Base-by-base conservation (phyloP, 768 basidiomycete species). In the Phylloporus sp. region DNA sequence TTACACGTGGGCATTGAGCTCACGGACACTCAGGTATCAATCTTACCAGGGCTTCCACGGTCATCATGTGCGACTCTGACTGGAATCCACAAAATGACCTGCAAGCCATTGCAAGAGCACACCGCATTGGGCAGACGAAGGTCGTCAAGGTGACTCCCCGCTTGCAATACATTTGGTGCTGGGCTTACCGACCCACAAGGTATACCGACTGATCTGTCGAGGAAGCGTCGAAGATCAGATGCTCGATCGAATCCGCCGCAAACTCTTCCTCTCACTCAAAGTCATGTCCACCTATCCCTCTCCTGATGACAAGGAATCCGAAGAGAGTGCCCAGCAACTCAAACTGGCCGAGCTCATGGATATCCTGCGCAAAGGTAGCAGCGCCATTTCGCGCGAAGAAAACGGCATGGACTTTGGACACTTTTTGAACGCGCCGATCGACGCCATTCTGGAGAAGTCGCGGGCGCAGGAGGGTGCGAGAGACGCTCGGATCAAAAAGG, bases 101-200 rank as follows among this genome's bases (percentile, higher is more conserved):
- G 6, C 88, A 90, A 65, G 89, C 89, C 1, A 88, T 90, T 63
- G 89, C 89, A 20, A 75, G 89, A 33, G 89, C 89, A 0, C 89
- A 90, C 62, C 78, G 89, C 9, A 85, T 87, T 44, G 86, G 86
- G 6, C 86, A 88, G 61, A 85, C 77, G 42, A 85, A 84, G 57
- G 69, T 69, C 21, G 86, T 88, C 49, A 78, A 84, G 62, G 79
- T 80, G 56, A 21, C 57, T 23, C 10, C 6, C 9, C 2, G 22
- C 18, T 27, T 18, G 13, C 3, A 15, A 28, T 29, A 9, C 26
- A 36, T 6, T 22, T 20, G 10, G 3, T 6, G 23, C 18, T 17
- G 31, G 15, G 42, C 46, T 46, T 17, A 46, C 40, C 27, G 27
- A 35, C 31, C 20, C 18, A n/a, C 36, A 48, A 79, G 78, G 84